A percentile compares a stretch with the other conserved stretches of the same genome.
Conservation (phyloP, 139 green algal genomes). For the Closterium sp. region DNA sequence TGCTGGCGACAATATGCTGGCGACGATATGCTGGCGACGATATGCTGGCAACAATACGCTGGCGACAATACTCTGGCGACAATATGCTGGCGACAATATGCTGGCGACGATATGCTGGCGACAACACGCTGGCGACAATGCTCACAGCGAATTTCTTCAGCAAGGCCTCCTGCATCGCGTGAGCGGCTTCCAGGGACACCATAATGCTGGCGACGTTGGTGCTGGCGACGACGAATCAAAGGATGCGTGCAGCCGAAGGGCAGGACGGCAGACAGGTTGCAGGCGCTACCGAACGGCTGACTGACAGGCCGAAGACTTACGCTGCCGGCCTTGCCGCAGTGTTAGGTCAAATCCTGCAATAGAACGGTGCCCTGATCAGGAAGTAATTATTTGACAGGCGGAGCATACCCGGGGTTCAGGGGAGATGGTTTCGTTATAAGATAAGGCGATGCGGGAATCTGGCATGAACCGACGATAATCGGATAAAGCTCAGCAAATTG, state of each 20-base stretch:
- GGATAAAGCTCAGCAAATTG: too few relatives aligned
- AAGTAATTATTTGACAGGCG: too few relatives aligned
- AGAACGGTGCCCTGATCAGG: too few relatives aligned
- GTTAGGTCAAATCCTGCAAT: neutral
- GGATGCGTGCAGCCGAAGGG: neutral
- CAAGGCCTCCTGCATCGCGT: neutral
- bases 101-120: neutral
- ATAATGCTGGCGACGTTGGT: neutral
- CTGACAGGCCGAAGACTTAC: neutral
- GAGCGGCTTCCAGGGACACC: neutral
- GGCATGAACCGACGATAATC: too few relatives aligned
- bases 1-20: too few relatives aligned
- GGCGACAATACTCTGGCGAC: too few relatives aligned
- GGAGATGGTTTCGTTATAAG: neutral
- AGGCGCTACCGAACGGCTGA: too few relatives aligned
- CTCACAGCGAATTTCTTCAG: neutral
- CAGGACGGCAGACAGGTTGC: neutral
- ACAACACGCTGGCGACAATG: neutral
- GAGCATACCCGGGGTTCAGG: neutral
- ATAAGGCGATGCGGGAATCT: neutral
- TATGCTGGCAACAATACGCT: too few relatives aligned
- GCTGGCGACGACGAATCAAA: neutral
- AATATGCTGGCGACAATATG: too few relatives aligned
- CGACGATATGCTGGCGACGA: too few relatives aligned
- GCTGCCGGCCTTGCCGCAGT: neutral